Evolutionary conservation across 352 stramenopile species (phyloP), one percentile per base, ranked within the genome.

Genomic region (Phytophthora pistaciae): DNA sequence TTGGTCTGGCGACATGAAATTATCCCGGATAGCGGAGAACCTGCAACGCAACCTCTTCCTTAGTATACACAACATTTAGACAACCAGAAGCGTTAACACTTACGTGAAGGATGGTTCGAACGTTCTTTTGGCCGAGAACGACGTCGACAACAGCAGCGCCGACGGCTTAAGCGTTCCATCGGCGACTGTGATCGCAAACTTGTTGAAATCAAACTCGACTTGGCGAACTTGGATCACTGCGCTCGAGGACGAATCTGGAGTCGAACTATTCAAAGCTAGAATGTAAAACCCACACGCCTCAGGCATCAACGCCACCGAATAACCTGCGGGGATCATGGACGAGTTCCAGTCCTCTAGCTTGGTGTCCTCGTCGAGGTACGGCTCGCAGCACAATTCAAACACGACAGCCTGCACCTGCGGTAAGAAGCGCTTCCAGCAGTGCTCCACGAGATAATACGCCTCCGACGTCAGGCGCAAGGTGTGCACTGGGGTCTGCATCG

Each of bases 181-280:
- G 5, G 83, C 60, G 31, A 93, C 66, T 5, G 70, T 72, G 18
- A 93, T 73, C 6, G 68, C 62, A 44, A 79, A 79, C 56, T 79
- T 80, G 29, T 67, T 59, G 49, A 90, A 83, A 54, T 93, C 85
- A 50, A 93, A 91, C 54, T 93, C 83, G 3, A 93, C 77, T 58
- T 87, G 72, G 16, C 83, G 85, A 56, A 91, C 60, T 14, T 79
- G 69, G 10, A 83, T 67, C 4, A 71, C 56, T 3, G 64, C 31
- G 16, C 36, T 46, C 9, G 46, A 52, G 13, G 21, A 64, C 10
- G 49, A 53, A n/a, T 69, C 33, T 9, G 44, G 18, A 10, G 21
- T 56, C 36, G 29, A 53, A 21, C 59, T 72, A 14, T 55, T 27
- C 4, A 71, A 81, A 42, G 67, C 56, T n/a, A 91, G 61, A 46